Evolutionary conservation across 2,329 filamentous ascomycete species (phyloP), one percentile per base, ranked within the genome.

Genomic region (Fusarium foetens): DNA sequence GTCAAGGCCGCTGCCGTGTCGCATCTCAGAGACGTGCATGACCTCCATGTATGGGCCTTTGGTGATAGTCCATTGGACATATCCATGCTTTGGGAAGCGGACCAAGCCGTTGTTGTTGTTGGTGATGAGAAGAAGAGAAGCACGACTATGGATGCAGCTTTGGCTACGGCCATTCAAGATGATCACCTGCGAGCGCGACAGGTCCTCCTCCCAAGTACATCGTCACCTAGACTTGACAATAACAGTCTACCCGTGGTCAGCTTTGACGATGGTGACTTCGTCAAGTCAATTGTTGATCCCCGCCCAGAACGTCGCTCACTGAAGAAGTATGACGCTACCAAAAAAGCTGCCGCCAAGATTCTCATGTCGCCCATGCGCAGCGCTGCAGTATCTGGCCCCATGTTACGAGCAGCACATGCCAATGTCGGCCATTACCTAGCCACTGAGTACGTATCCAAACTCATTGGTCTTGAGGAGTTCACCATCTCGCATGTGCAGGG

Each of bases 41-140:
- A 78, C 0, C 48, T 83, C 83, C 88, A 48, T 84, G 85, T 90
- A 23, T 85, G 81, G 76, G 89, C 87, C 0, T 89, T 92, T 71
- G 89, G 89, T n/a, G 89, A 91, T 71, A 89, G 89, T 70, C 82
- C 82, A 0, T 66, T 90, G 11, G 90, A 92, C 70, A 42, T 92
- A 23, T 77, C 80, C 0, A 92, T 92, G 90, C 70, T 92, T 17
- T 70, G 68, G 5, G 71, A 79, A 38, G 89, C 90, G 1, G 78
- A 91, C 70, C 65, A 85, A 62, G 86, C 88, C 0, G 76, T 90
- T 41, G 82, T 92, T 8, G 84, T 92, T 0, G 87, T 89, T 6
- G 87, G 88, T 2, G 78, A 86, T 1, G 76, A 85, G 69, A 9
- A 68, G 0, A 77, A 53, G 0, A 82, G 88, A 57, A 91, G 87